Percentiles rank a stretch among this genome's conserved stretches.
Conservation (phyloP, 768 basidiomycete genomes). For the Hydnomerulius pinastri region DNA sequence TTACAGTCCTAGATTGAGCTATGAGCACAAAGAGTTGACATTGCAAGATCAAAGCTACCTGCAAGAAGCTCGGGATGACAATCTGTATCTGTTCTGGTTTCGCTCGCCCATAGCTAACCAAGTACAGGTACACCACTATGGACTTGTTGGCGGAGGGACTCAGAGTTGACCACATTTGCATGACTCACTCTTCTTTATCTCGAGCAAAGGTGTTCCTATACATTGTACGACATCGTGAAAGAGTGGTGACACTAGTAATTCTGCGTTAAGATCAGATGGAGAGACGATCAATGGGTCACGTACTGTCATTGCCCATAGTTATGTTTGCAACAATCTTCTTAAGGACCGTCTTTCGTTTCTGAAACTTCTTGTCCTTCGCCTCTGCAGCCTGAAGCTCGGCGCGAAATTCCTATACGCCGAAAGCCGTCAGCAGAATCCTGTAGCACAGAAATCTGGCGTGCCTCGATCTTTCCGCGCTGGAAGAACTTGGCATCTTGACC, state of each 20-base stretch:
- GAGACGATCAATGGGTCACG: conserved; percentile 37
- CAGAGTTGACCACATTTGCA: conserved; percentile 4
- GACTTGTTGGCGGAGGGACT: conserved; percentile 1
- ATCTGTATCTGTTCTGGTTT: conserved; percentile 93
- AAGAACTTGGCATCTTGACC: conserved; percentile 94
- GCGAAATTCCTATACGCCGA: conserved; percentile 71
- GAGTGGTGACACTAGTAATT: conserved; percentile 78
- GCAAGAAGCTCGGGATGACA: conserved; percentile 88
- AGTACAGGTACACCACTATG: conserved; percentile 95
- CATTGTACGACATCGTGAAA: conserved; percentile 97
- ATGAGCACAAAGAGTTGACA: conserved; percentile 15
- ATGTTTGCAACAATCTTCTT: conserved; percentile 99
- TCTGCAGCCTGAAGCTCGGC: conserved; percentile 90
- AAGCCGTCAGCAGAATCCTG: conserved; percentile 13
- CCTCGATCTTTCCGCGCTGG: conserved; percentile 89
- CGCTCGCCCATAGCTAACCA: conserved; percentile 93
- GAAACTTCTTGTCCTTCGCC: conserved; percentile 94
- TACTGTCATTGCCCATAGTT: conserved; percentile 99
- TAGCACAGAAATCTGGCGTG: conserved; percentile 29
- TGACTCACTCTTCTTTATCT: conserved; percentile 99
- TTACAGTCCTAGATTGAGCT: conserved; percentile 74
- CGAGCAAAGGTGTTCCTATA: conserved; percentile 89
- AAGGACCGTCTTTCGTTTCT: conserved; percentile 89
- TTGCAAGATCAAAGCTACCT: conserved; percentile 48
- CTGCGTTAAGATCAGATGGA: conserved; percentile 21